Conservation (phyloP, 2,329 filamentous ascomycete species). For the Trichoderma brevicompactum region DNA sequence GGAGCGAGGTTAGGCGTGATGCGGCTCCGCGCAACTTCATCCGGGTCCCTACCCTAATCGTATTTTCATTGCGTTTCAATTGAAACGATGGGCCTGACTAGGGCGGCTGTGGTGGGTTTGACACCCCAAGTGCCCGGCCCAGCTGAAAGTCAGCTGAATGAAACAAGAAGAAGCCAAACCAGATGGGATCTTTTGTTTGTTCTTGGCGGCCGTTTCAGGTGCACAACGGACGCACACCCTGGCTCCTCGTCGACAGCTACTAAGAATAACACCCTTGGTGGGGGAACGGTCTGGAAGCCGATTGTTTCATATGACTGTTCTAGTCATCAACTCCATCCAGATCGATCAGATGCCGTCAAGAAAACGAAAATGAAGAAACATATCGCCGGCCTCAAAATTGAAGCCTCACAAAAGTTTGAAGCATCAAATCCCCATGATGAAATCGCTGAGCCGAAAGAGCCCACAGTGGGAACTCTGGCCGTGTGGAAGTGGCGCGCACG, state of each 20-base stretch:
- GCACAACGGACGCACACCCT: neutral
- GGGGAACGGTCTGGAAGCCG: slow-evolving; percentile 2
- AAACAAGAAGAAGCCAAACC: neutral
- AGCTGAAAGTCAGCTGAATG: neutral
- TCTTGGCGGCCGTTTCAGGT: slow-evolving; percentile 22
- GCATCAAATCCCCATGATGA: neutral
- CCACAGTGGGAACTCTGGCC: slow-evolving; percentile 16
- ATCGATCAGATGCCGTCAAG: neutral
- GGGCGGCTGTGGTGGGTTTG: neutral
- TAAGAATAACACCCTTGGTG: neutral
- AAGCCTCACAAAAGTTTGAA: neutral
- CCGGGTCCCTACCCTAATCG: neutral
- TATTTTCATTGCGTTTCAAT: neutral
- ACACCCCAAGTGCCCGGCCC: neutral
- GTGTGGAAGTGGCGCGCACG: slow-evolving; percentile 24
- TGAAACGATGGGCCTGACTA: neutral
- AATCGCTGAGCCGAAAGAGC: slow-evolving; percentile 22
- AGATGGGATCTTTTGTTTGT: slow-evolving; percentile 7
- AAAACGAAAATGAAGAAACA: neutral
- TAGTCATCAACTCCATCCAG: neutral
- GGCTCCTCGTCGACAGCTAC: neutral
- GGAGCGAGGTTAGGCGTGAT: neutral
- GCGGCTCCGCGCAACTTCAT: slow-evolving; percentile 4
- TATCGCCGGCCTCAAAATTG: neutral
- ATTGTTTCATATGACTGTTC: slow-evolving; percentile 19